Base-by-base conservation (phyloP, 2,329 filamentous ascomycete species). In the Arthrobotrys conoides region DNA sequence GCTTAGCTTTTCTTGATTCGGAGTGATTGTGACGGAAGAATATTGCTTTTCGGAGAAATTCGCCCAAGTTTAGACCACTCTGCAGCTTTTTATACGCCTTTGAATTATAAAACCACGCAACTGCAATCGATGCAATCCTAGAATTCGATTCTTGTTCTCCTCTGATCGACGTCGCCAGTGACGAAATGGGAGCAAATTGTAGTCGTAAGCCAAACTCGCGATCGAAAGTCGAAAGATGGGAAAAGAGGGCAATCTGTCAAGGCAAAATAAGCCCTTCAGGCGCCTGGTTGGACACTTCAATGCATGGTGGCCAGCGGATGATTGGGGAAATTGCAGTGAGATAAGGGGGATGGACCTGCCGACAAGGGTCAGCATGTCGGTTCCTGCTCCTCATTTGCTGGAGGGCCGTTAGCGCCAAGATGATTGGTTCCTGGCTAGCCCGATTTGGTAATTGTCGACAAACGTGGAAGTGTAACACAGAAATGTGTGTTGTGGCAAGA, bases 161-260 rank as follows among this genome's bases (percentile, higher is more conserved):
- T 61, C 36, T 24, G 70, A 73, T 73, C 51, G 61, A 61, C 70
- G 70, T 51, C 55, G 46, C 36, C 9, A 20, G 70, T 73, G 70
- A 67, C 70, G 70, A 73, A 67, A 73, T 73, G 59, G 41, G 61
- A 66, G 70, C 70, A 73, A 73, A 73, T 59, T 55, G 70, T 73
- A 64, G 70, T 73, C 69, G 69, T 73, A 73, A 73, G 53, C 61
- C 41, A 22, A 36, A 49, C 33, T 61, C 36, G 57, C 12, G 18
- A 46, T 30, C 16, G 36, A 51, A 72, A 67, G 65, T 67, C 70
- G 36, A 67, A 55, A 53, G 61, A 66, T 61, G 38, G 59, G 30
- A 38, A 49, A 30, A 44, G 24, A 61, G 48, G 27, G 41, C 38
- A 27, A 61, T 51, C 61, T 61, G 22, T 61, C 61, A 66, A 61